Percentiles rank a stretch among this genome's conserved stretches.
These are phyloP conservation scores for Toxicodendron radicans DNA, from an alignment of 345 rosid genomes.

Conservation along the genomic window DNA sequence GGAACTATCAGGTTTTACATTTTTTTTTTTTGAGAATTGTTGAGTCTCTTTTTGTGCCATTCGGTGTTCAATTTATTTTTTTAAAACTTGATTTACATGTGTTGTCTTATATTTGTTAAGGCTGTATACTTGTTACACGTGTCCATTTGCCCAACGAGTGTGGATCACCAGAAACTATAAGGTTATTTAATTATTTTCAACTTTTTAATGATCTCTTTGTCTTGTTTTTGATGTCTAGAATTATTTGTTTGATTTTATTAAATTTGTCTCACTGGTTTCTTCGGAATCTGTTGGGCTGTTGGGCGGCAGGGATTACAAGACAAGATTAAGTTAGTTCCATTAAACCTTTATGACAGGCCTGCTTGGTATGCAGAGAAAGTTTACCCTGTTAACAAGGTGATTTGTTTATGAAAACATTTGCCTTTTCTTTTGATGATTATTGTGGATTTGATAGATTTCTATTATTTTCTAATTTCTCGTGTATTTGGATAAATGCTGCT, in stretches of 20 bases:
- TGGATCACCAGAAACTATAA: slow-evolving; percentile 93
- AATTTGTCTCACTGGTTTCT: not conserved
- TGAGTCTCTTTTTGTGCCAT: not conserved
- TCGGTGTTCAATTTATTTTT: not conserved
- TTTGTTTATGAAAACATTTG: not conserved
- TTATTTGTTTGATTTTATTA: not conserved
- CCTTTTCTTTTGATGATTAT: not conserved
- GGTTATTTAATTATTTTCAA: slow-evolving; percentile 24
- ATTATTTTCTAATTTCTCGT: not conserved
- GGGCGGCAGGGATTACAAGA: slow-evolving; percentile 73
- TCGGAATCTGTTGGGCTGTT: not conserved
- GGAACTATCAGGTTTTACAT: slow-evolving; percentile 63
- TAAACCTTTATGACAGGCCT: slow-evolving; percentile 76
- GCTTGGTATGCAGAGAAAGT: slow-evolving; percentile 91
- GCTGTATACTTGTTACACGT: slow-evolving; percentile 56
- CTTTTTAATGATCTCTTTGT: no score
- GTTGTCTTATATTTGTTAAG: slow-evolving; percentile 28
- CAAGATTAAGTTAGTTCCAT: slow-evolving; percentile 71
- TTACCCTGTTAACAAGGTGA: slow-evolving; percentile 77
- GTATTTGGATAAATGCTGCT: not conserved
- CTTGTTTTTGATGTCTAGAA: not conserved
- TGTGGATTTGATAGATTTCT: not conserved
- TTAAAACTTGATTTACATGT: not conserved
- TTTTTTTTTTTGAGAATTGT: not conserved
- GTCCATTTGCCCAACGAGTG: slow-evolving; percentile 89